Percentiles rank a stretch among this genome's conserved stretches.
Conservation (phyloP, 441 rosid species). For the Euphorbia corollata region DNA sequence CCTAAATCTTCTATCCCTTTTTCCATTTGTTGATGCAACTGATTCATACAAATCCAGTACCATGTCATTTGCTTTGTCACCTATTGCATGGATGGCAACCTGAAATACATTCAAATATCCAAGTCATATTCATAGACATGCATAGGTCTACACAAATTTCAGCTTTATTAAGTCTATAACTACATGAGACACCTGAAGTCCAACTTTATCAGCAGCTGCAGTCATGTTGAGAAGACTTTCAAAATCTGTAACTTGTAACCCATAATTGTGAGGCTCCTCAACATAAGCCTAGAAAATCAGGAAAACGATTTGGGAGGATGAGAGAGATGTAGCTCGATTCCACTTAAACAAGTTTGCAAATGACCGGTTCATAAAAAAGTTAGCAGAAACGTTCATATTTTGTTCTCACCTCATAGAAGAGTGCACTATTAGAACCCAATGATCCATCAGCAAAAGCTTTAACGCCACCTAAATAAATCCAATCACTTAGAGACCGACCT, state of each 20-base stretch:
- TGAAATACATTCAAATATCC: conserved; percentile 25
- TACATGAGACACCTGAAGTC: conserved; percentile 59
- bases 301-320: conserved; percentile 10
- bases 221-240: conserved; percentile 63
- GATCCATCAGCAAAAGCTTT: conserved; percentile 95
- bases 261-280: conserved; percentile 59
- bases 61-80: conserved; percentile 82
- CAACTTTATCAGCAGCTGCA: conserved; percentile 54
- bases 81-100: conserved; percentile 92
- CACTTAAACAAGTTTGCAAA: neutral
- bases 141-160: neutral
- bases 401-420: conserved; percentile 60
- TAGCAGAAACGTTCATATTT: neutral
- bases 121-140: neutral
- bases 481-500: conserved; percentile 50
- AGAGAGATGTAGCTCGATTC: neutral
- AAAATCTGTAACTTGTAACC: conserved; percentile 52
- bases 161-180: neutral
- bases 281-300: conserved; percentile 48
- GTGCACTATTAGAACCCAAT: conserved; percentile 77
- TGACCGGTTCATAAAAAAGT: neutral
- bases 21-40: conserved; percentile 53
- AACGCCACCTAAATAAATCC: conserved; percentile 85
- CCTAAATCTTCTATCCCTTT: conserved; percentile 71
- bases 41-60: conserved; percentile 59